Conservation (phyloP, 2,329 filamentous ascomycete species). For the Cyphellophora attinorum region DNA sequence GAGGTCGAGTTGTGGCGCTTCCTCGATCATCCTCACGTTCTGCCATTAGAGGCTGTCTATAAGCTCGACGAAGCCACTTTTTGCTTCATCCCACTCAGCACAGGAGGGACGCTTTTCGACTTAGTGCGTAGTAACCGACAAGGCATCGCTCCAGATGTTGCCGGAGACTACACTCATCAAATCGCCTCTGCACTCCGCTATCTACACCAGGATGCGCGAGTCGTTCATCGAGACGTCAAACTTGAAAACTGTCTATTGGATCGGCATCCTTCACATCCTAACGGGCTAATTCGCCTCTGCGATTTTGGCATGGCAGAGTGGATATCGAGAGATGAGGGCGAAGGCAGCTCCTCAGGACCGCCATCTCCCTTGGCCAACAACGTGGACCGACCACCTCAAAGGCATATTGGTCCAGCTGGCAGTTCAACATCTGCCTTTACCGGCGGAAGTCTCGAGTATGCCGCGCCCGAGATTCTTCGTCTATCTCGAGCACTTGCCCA, state of each 20-base stretch:
- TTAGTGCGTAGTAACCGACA: slow-evolving; percentile 46
- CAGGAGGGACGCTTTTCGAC: slow-evolving; percentile 56
- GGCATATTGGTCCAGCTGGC: slow-evolving; percentile 45
- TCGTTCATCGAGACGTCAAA: slow-evolving; percentile 60
- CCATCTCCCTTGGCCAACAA: slow-evolving; percentile 39
- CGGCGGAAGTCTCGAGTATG: slow-evolving; percentile 51
- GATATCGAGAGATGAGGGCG: slow-evolving; percentile 46
- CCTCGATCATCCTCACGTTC: slow-evolving; percentile 51
- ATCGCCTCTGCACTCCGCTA: slow-evolving; percentile 56
- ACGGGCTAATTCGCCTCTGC: slow-evolving; percentile 49
- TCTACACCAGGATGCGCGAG: slow-evolving; percentile 56
- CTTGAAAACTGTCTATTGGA: slow-evolving; percentile 60
- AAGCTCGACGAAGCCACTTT: slow-evolving; percentile 60
- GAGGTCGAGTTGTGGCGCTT: slow-evolving; percentile 61
- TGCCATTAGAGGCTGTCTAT: slow-evolving; percentile 54
- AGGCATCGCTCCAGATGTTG: slow-evolving; percentile 42
- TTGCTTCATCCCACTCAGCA: slow-evolving; percentile 56
- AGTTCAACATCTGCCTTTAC: slow-evolving; percentile 43
- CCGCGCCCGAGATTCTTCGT: slow-evolving; percentile 36
- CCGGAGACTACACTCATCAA: slow-evolving; percentile 53
- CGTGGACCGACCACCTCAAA: slow-evolving; percentile 36
- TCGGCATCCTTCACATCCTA: slow-evolving; percentile 32
- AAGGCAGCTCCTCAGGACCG: slow-evolving; percentile 31
- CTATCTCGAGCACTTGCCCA: slow-evolving; percentile 14
- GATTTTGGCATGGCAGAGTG: slow-evolving; percentile 64